phyloP scores from a whole-genome alignment of 2,329 filamentous ascomycete genomes.

The Alternaria tenuissima region DNA sequence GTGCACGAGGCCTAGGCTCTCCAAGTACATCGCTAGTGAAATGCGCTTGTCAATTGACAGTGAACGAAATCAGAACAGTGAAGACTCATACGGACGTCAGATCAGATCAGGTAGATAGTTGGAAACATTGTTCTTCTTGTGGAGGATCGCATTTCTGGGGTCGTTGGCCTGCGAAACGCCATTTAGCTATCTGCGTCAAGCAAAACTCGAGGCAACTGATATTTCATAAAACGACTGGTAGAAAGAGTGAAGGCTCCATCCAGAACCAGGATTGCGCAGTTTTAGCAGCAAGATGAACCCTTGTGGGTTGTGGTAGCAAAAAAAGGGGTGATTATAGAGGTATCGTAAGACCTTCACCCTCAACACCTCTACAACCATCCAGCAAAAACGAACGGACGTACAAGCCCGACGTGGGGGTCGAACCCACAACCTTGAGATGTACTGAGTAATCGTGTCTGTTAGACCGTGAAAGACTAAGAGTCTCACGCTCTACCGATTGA shows the following conservation, averaged over 20 bases:
- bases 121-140: neutral
- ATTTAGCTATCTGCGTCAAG: neutral
- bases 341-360: neutral
- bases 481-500: constrained; percentile 55
- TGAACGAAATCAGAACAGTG: neutral
- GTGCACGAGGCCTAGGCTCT: neutral
- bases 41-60: neutral
- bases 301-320: neutral
- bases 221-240: neutral
- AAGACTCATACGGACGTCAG: neutral
- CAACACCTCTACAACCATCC: neutral
- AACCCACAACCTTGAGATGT: constrained; percentile 22
- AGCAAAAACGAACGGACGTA: neutral
- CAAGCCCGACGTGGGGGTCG: constrained; percentile 21
- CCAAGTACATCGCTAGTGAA: neutral
- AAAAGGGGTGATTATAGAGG: neutral
- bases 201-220: neutral
- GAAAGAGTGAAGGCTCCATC: neutral
- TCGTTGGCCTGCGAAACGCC: neutral
- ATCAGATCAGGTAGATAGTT: neutral
- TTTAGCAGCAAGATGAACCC: neutral
- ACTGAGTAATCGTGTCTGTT: constrained; percentile 28
- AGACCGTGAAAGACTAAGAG: constrained; percentile 43
- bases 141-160: neutral
- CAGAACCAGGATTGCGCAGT: neutral